Percentiles rank a stretch among this genome's conserved stretches.
Conservation (phyloP, 495 filamentous ascomycete genomes). For the Polyplosphaeria fusca region DNA sequence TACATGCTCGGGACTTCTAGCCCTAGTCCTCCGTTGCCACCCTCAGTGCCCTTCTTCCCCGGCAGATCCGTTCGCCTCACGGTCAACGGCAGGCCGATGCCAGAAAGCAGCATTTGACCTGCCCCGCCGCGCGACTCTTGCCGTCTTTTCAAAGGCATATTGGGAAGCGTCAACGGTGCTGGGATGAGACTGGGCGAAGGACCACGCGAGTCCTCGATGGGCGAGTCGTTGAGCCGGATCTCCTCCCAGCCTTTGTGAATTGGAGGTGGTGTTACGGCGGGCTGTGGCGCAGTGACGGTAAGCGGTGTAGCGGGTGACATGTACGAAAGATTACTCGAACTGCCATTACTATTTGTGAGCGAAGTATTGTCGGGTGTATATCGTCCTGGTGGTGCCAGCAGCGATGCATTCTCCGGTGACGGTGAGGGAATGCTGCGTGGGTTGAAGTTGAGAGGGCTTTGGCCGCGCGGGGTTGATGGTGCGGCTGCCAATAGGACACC, state of each 20-base stretch:
- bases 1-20: constrained; percentile 3
- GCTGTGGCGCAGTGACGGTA: neutral
- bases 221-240: constrained; percentile 10
- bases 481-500: constrained; percentile 16
- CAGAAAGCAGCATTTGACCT: constrained; percentile 4
- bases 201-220: neutral
- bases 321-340: neutral
- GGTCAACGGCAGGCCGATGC: constrained; percentile 11
- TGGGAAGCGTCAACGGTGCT: neutral
- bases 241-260: constrained; percentile 29
- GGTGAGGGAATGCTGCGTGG: neutral
- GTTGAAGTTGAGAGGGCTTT: too few species aligned
- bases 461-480: constrained; percentile 11
- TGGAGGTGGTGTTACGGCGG: neutral
- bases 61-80: neutral
- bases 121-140: constrained; percentile 1
- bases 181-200: neutral
- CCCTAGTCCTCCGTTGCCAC: neutral
- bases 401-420: neutral
- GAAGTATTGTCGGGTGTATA: neutral
- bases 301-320: neutral
- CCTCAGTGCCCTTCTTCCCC: neutral
- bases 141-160: neutral
- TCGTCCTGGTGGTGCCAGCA: neutral
- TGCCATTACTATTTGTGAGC: neutral